Evolutionary conservation across 108 stramenopile genomes (phyloP), one percentile per base, ranked within the genome.

Genomic region (Discostella pseudostelligera): DNA sequence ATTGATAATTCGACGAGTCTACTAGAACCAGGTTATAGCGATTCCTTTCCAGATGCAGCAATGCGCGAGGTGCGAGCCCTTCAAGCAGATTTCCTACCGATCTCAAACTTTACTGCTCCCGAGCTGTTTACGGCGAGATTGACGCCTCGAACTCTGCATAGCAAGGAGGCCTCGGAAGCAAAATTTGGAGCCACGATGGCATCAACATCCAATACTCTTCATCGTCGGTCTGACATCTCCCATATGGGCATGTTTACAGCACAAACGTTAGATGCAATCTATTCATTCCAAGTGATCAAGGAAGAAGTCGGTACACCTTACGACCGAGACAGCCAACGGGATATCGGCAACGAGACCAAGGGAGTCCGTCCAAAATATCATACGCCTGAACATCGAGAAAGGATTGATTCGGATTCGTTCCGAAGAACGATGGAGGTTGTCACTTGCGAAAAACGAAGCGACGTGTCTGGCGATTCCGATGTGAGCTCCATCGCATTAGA

Each of bases 401-500:
- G 64, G 43, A 20, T 50, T 14, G 56, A 73, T 39, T 65, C 56
- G 19, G 72, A 59, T 25, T 13, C 57, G 44, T 65, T 73, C 29
- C 32, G 63, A 44, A 49, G 50, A 4, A 53, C 63, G 2, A 73
- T 73, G 6, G 42, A 65, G 20, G 57, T 59, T 45, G 72, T 73
- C 19, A 73, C 72, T 14, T 73, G 72, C 25, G 62, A 65, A 49
- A 65, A 65, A 43, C 8, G 48, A 26, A 56, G 42, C 36, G 24
- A 35, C 2, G 48, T 25, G 46, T 39, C 49, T 7, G 68, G 59
- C 9, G 69, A 62, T 70, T 26, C 50, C 5, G 64, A 73, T 35
- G 64, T 73, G 0, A 73, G 72, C 26, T 62, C 62, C 21, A 72
- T 72, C 28, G 63, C 39, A 12, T 60, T 49, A 39, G 72, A 71